phyloP scores from a whole-genome alignment of 345 rosid species.

The Linum lewisii region DNA sequence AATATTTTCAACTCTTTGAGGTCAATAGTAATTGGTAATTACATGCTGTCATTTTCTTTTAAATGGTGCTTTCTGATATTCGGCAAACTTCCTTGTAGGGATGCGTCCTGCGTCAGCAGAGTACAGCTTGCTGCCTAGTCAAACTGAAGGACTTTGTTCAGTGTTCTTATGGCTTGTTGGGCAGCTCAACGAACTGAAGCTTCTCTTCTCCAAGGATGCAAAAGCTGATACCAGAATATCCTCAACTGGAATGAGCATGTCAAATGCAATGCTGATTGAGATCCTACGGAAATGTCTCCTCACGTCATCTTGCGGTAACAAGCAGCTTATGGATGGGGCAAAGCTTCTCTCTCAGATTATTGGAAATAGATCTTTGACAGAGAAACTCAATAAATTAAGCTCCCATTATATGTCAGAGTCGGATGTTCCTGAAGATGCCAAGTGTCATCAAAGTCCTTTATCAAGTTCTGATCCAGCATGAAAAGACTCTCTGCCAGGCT shows the following conservation, averaged over 20 bases:
- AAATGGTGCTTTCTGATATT: not conserved
- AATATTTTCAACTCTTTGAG: too few species aligned
- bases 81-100: slow-evolving; percentile 19
- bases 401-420: slow-evolving; percentile 17
- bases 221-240: slow-evolving; percentile 21
- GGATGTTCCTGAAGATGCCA: slow-evolving; percentile 22
- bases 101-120: slow-evolving; percentile 18
- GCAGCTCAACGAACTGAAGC: slow-evolving; percentile 38
- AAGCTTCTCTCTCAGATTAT: slow-evolving; percentile 38
- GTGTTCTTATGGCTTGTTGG: slow-evolving; percentile 67
- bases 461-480: slow-evolving; percentile 31
- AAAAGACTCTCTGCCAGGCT: slow-evolving; percentile 37
- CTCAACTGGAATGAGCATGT: slow-evolving; percentile 18
- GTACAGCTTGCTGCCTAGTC: slow-evolving; percentile 21
- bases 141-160: slow-evolving; percentile 35
- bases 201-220: slow-evolving; percentile 21
- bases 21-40: not conserved
- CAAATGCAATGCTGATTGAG: slow-evolving; percentile 32
- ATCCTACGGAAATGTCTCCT: slow-evolving; percentile 45
- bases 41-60: not conserved
- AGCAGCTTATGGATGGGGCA: slow-evolving; percentile 40
- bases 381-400: slow-evolving; percentile 43
- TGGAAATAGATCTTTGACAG: slow-evolving; percentile 26
- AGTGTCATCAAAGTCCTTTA: slow-evolving; percentile 14
- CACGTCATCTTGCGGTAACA: slow-evolving; percentile 31